These are phyloP conservation scores for Xanthoconium separans DNA, from an alignment of 1,284 basidiomycete species.

Conservation along the genomic window DNA sequence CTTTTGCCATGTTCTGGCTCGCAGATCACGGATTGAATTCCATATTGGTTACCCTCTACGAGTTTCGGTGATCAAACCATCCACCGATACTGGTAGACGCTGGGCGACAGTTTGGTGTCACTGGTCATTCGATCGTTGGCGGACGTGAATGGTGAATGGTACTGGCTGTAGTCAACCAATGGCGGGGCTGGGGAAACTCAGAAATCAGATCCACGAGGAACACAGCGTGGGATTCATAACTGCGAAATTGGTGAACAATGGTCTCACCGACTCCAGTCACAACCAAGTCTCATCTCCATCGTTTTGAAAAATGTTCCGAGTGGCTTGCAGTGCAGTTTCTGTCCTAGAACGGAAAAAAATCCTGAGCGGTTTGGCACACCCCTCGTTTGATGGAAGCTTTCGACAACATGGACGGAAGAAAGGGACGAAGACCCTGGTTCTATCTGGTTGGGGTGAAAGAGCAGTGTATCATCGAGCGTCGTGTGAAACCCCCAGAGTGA, in stretches of 20 bases:
- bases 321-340: neutral
- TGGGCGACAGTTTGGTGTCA: neutral
- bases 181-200: neutral
- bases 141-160: too few species aligned
- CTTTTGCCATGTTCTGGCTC: neutral
- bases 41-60: neutral
- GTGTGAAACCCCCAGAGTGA: too few species aligned
- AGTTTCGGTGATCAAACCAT: slow-evolving; percentile 12
- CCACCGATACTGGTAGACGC: slow-evolving; percentile 1
- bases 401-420: neutral
- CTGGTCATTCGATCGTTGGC: neutral
- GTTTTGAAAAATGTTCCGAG: neutral
- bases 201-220: neutral
- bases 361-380: neutral
- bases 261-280: neutral
- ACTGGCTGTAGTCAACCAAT: too few species aligned
- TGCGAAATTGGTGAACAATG: neutral
- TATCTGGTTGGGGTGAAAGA: neutral
- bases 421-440: neutral
- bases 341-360: neutral
- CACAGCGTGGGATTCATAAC: neutral
- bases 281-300: neutral
- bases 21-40: neutral
- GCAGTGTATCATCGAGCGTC: neutral
- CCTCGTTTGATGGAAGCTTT: neutral